Evolutionary conservation across 2,329 filamentous ascomycete species (phyloP).

Genomic region (Ampelomyces quisqualis): DNA sequence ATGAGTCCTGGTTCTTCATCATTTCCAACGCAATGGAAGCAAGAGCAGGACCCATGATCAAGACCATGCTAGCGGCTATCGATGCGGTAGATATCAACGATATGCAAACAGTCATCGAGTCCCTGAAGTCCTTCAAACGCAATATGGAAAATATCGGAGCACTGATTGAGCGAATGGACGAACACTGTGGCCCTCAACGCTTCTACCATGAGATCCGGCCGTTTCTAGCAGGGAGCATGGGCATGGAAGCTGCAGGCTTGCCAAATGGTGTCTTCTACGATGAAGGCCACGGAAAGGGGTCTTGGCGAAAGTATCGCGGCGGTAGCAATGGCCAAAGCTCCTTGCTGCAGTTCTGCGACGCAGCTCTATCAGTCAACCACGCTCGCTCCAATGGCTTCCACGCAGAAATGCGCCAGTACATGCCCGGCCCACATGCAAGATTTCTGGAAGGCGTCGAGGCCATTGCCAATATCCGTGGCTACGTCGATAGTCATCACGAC

Average conservation of each 20-base stretch:
- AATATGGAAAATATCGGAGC: constrained; percentile 45
- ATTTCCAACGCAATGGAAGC: constrained; percentile 57
- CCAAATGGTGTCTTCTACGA: constrained; percentile 57
- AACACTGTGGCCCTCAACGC: constrained; percentile 50
- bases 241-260: constrained; percentile 54
- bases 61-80: constrained; percentile 51
- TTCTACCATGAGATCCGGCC: constrained; percentile 58
- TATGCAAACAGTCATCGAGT: constrained; percentile 38
- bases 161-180: constrained; percentile 54
- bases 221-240: constrained; percentile 55
- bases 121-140: constrained; percentile 45
- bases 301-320: constrained; percentile 55
- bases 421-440: constrained; percentile 55
- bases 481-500: constrained; percentile 40
- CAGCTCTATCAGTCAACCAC: constrained; percentile 54
- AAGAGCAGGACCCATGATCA: constrained; percentile 50
- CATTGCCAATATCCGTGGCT: constrained; percentile 50
- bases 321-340: constrained; percentile 59
- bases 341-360: constrained; percentile 56
- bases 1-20: constrained; percentile 51
- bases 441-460: constrained; percentile 52
- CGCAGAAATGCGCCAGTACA: constrained; percentile 56
- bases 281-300: constrained; percentile 49
- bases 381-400: constrained; percentile 39
- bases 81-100: constrained; percentile 48